phyloP scores from a whole-genome alignment of 2,329 filamentous ascomycete genomes.

The Phoma sp. region DNA sequence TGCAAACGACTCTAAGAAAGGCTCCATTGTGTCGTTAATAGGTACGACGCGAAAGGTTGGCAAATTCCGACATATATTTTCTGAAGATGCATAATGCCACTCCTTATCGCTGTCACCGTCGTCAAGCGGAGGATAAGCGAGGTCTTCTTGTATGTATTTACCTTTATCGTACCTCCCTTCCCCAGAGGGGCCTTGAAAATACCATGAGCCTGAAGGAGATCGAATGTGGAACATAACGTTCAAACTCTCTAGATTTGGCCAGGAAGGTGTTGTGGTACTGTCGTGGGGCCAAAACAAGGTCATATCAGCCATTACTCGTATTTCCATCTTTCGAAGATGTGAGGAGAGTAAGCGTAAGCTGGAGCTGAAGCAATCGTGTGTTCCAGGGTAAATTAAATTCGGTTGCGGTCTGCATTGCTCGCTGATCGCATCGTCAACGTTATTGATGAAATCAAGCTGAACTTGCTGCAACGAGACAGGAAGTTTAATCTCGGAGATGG shows the following conservation, averaged over 20 bases:
- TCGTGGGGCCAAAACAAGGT: conserved; percentile 24
- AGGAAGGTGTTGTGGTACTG: no score
- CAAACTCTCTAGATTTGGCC: conserved; percentile 25
- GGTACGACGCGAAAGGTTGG: no score
- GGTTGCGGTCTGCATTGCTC: conserved; percentile 11
- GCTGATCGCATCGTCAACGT: background rate
- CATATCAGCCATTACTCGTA: conserved; percentile 20
- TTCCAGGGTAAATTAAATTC: conserved; percentile 19
- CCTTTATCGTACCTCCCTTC: no score
- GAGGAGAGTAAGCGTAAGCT: conserved; percentile 24
- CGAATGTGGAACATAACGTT: background rate
- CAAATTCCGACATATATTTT: no score
- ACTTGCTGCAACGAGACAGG: conserved; percentile 19
- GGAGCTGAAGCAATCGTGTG: conserved; percentile 24
- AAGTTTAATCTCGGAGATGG: conserved; percentile 6
- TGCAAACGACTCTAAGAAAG: no score
- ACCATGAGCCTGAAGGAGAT: background rate
- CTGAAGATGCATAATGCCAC: no score
- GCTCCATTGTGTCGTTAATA: no score
- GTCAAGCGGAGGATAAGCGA: no score
- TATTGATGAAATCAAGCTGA: conserved; percentile 16
- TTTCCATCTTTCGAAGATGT: conserved; percentile 17
- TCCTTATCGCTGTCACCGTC: no score
- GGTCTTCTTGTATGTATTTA: no score
- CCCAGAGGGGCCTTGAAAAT: no score